Conservation (phyloP, 2,329 filamentous ascomycete genomes). For the Claviceps sp. region DNA sequence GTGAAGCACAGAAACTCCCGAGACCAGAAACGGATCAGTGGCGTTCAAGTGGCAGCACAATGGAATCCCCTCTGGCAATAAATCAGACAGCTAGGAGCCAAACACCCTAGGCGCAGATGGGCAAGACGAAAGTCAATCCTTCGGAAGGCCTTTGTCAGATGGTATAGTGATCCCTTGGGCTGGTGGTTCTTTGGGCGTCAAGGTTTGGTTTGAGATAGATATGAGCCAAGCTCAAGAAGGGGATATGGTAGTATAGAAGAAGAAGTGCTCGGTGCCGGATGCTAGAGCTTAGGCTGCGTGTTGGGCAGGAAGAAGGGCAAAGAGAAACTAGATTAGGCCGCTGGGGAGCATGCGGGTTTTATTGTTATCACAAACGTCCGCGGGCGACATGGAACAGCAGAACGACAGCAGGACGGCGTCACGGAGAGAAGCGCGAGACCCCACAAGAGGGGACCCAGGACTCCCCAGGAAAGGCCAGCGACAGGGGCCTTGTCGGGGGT, state of each 20-base stretch:
- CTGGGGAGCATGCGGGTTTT: constrained; percentile 38
- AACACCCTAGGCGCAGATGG: constrained; percentile 12
- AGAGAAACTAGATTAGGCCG: constrained; percentile 15
- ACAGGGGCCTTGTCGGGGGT: constrained; percentile 10
- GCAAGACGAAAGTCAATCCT: constrained; percentile 12
- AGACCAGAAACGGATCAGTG: constrained; percentile 5
- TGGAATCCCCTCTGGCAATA: constrained; percentile 10
- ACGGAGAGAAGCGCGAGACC: constrained; percentile 6
- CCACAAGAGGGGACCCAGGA: constrained; percentile 12
- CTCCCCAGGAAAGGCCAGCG: constrained; percentile 7
- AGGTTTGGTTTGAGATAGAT: constrained; percentile 10
- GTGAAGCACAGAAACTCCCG: constrained; percentile 3
- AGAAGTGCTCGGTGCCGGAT: constrained; percentile 8
- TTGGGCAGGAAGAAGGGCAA: constrained; percentile 24
- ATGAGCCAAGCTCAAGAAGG: constrained; percentile 8
- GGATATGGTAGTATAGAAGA: constrained; percentile 6
- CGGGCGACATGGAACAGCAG: constrained; percentile 11
- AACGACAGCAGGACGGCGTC: neutral
- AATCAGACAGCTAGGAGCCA: constrained; percentile 1
- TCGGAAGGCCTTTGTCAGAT: constrained; percentile 9
- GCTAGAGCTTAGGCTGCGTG: constrained; percentile 11
- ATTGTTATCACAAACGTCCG: constrained; percentile 22
- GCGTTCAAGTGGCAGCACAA: constrained; percentile 1
- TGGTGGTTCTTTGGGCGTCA: constrained; percentile 10
- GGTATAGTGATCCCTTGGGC: constrained; percentile 3